Conservation (phyloP, 2,329 filamentous ascomycete genomes). For the Aspergillus sclerotialis region DNA sequence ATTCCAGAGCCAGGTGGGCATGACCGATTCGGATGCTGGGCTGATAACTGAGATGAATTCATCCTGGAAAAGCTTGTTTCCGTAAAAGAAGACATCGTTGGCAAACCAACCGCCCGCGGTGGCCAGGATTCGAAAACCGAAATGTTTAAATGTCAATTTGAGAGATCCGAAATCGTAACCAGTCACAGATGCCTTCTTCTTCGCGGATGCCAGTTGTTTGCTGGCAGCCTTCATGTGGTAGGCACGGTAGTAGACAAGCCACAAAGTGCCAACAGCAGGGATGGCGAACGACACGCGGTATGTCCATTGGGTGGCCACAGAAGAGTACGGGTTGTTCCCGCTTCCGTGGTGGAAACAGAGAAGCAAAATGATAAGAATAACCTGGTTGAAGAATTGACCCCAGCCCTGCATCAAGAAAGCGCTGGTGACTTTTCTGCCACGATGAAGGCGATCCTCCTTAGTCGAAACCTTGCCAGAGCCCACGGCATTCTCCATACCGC, state of each 20-base stretch:
- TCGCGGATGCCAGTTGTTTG: constrained; percentile 72
- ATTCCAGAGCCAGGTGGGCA: constrained; percentile 88
- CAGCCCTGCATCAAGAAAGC: constrained; percentile 98
- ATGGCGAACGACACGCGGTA: constrained; percentile 91
- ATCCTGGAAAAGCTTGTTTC: constrained; percentile 94
- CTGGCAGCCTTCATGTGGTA: constrained; percentile 90
- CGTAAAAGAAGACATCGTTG: constrained; percentile 99
- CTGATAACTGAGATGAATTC: constrained; percentile 83
- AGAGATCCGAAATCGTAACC: constrained; percentile 88
- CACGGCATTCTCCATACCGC: constrained; percentile 85
- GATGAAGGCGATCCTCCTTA: constrained; percentile 86
- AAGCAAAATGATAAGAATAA: constrained; percentile 75
- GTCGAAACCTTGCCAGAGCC: constrained; percentile 83
- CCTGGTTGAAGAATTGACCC: constrained; percentile 94
- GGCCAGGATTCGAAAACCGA: constrained; percentile 77
- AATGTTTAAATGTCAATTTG: constrained; percentile 69
- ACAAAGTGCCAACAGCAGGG: constrained; percentile 81
- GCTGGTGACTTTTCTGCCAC: constrained; percentile 89
- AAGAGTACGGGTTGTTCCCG: constrained; percentile 70
- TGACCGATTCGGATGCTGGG: constrained; percentile 61
- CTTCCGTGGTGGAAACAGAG: constrained; percentile 79
- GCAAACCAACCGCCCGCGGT: constrained; percentile 88
- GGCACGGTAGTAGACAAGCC: constrained; percentile 92
- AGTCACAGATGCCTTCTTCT: constrained; percentile 80
- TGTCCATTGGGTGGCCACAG: constrained; percentile 74